These are phyloP conservation scores for Iberis pinnata DNA, from an alignment of 345 rosid species.

Conservation along the genomic window DNA sequence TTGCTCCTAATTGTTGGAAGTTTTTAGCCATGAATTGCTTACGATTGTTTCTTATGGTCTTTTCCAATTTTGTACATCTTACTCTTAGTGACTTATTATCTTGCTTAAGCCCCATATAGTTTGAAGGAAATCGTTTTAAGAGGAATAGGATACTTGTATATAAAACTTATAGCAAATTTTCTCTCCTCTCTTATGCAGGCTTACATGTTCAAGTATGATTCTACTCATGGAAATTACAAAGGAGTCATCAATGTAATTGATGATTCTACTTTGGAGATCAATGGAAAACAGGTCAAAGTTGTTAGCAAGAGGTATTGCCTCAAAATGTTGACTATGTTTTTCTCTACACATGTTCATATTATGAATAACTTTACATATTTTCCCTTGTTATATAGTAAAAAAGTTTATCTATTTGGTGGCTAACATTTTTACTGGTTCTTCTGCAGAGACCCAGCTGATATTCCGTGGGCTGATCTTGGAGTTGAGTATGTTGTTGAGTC, in stretches of 20 bases:
- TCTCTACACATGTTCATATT: background rate
- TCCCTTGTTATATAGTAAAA: background rate
- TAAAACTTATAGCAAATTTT: background rate
- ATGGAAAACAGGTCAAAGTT: slow-evolving; percentile 70
- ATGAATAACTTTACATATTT: background rate
- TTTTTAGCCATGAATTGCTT: background rate
- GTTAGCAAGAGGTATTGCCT: slow-evolving; percentile 53
- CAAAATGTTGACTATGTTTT: background rate
- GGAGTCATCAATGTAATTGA: slow-evolving; percentile 75
- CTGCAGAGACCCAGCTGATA: slow-evolving; percentile 79
- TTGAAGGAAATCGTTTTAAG: background rate
- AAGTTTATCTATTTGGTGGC: background rate
- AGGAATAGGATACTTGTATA: slow-evolving; percentile 1
- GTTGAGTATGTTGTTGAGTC: slow-evolving; percentile 90
- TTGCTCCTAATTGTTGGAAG: background rate
- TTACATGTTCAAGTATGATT: slow-evolving; percentile 93
- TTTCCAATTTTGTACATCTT: background rate
- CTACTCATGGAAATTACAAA: slow-evolving; percentile 78
- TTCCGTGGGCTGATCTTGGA: slow-evolving; percentile 91
- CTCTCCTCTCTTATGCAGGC: slow-evolving; percentile 45
- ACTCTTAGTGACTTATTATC: background rate
- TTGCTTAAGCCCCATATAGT: background rate
- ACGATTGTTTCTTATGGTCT: background rate
- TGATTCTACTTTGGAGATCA: slow-evolving; percentile 75
- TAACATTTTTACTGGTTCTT: slow-evolving; percentile 20